Percentiles rank a stretch among this genome's conserved stretches.
Conservation (phyloP, 2,329 filamentous ascomycete genomes). For the Neophaeococcomyces mojaviensis region DNA sequence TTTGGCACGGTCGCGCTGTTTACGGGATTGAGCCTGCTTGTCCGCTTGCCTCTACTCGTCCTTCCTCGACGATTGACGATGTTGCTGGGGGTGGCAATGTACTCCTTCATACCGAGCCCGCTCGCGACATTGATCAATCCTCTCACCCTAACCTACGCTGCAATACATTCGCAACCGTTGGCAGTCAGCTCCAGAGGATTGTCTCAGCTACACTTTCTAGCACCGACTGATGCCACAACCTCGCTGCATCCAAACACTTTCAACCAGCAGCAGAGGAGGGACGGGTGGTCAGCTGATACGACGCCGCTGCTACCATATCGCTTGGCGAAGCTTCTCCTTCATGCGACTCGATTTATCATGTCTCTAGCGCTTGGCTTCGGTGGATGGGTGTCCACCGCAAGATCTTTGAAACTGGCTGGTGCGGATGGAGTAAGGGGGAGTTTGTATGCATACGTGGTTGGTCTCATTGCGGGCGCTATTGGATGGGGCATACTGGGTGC, state of each 20-base stretch:
- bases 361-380: constrained; percentile 83
- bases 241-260: constrained; percentile 44
- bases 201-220: constrained; percentile 73
- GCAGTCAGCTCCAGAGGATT: constrained; percentile 69
- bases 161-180: constrained; percentile 84
- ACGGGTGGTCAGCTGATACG: constrained; percentile 29
- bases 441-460: constrained; percentile 89
- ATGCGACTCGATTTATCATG: constrained; percentile 87
- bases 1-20: constrained; percentile 90
- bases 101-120: constrained; percentile 75
- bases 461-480: constrained; percentile 84
- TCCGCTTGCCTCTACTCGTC: constrained; percentile 77
- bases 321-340: constrained; percentile 81
- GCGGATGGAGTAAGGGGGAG: constrained; percentile 61
- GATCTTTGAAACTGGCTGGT: constrained; percentile 59
- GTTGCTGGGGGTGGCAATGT: constrained; percentile 62
- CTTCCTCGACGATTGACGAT: constrained; percentile 69
- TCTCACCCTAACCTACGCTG: constrained; percentile 82
- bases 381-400: constrained; percentile 91
- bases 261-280: constrained; percentile 24
- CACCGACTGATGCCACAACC: constrained; percentile 64
- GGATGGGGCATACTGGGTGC: constrained; percentile 88
- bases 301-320: constrained; percentile 72
- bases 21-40: constrained; percentile 68
- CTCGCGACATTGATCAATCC: constrained; percentile 84